phyloP scores from a whole-genome alignment of 2,329 filamentous ascomycete genomes.

The Aspergillus pseudonomiae region DNA sequence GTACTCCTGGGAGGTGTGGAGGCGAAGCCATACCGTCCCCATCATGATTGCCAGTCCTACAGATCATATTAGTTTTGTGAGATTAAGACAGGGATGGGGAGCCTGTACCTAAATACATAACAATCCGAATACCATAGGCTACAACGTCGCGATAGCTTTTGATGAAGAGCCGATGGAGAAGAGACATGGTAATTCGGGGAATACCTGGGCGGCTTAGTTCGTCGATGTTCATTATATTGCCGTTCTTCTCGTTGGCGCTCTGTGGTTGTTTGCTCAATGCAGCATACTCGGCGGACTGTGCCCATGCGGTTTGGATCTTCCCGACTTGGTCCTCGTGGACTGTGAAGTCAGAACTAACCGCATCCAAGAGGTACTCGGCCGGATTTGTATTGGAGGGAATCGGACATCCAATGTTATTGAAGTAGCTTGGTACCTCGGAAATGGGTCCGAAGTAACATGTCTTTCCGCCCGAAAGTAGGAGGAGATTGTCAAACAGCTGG shows the following conservation, averaged over 20 bases:
- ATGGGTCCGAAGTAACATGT: conserved; percentile 74
- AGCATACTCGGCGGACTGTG: conserved; percentile 47
- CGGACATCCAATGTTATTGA: conserved; percentile 60
- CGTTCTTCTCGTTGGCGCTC: neutral
- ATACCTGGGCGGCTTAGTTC: conserved; percentile 45
- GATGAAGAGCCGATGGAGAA: conserved; percentile 78
- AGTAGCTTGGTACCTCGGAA: conserved; percentile 62
- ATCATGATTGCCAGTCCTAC: conserved; percentile 77
- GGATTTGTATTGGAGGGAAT: conserved; percentile 75
- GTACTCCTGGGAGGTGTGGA: conserved; percentile 68
- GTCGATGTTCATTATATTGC: conserved; percentile 11
- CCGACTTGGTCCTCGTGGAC: conserved; percentile 55
- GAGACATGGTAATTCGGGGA: conserved; percentile 59
- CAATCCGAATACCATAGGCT: conserved; percentile 78
- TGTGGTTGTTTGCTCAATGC: conserved; percentile 29
- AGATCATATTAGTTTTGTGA: neutral
- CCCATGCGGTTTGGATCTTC: conserved; percentile 61
- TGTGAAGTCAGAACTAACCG: conserved; percentile 77
- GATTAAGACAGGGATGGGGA: neutral
- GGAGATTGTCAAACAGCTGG: conserved; percentile 76
- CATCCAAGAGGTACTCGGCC: conserved; percentile 77
- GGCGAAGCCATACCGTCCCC: conserved; percentile 82
- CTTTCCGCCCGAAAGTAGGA: conserved; percentile 71
- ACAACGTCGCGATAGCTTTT: conserved; percentile 84
- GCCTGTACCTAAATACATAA: conserved; percentile 70